phyloP scores from a whole-genome alignment of 768 basidiomycete genomes.

The Hygrocybe coccinea region DNA sequence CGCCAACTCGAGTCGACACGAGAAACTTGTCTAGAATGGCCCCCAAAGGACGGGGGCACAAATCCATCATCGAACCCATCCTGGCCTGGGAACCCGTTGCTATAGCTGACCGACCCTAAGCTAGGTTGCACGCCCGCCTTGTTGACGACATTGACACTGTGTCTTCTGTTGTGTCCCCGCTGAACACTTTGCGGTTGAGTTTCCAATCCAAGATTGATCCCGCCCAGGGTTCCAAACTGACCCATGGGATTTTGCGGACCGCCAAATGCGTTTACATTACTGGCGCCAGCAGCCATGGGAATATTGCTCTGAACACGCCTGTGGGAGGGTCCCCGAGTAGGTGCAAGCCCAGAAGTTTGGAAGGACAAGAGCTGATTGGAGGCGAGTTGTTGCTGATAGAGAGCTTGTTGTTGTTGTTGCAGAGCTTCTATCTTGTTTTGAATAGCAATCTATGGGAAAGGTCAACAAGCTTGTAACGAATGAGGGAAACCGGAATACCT shows the following conservation, averaged over 20 bases:
- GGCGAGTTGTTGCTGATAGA: constrained; percentile 86
- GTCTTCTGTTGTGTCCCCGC: constrained; percentile 81
- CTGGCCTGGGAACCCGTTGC: constrained; percentile 42
- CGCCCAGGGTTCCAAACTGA: constrained; percentile 55
- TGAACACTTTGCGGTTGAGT: constrained; percentile 62
- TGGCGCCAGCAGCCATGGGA: constrained; percentile 49
- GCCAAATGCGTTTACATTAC: constrained; percentile 37
- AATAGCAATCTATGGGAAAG: constrained; percentile 61
- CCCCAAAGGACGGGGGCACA: constrained; percentile 54
- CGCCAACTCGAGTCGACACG: constrained; percentile 85
- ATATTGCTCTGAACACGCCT: constrained; percentile 85
- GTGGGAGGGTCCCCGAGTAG: constrained; percentile 53
- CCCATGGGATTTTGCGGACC: constrained; percentile 56
- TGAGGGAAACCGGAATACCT: constrained; percentile 54
- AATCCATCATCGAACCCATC: constrained; percentile 84
- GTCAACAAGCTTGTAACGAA: constrained; percentile 9
- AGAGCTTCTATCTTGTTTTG: constrained; percentile 88
- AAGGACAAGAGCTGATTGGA: constrained; percentile 81
- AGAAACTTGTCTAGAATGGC: constrained; percentile 70
- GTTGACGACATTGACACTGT: constrained; percentile 89
- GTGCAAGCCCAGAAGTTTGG: constrained; percentile 70
- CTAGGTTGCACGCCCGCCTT: constrained; percentile 52
- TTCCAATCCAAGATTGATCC: constrained; percentile 56
- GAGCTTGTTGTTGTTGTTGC: constrained; percentile 84
- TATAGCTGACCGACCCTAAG: constrained; percentile 47